Evolutionary conservation across 495 filamentous ascomycete species (phyloP), one percentile per base, ranked within the genome.

Genomic region (Acidomyces sp.): DNA sequence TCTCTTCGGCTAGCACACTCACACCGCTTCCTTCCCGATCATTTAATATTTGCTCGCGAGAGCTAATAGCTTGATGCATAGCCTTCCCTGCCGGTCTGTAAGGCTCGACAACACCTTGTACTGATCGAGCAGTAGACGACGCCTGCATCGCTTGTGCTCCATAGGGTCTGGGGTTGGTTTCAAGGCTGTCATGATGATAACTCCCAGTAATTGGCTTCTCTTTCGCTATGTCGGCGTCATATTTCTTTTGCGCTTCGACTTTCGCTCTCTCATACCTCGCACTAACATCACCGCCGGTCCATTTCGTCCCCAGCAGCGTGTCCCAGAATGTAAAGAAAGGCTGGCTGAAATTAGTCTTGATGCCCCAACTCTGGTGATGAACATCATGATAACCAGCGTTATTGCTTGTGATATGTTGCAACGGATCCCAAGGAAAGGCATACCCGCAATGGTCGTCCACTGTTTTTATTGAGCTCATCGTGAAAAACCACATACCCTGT

Each of bases 371-470:
- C 64, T 97, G 90, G 62, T 97, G 90, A 59, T 97, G 90, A 37
- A 97, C 83, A 57, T 97, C 90, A 59, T 97, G 90, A 61, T 93
- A 97, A 16, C 74, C 78, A 15, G 90, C 83, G 50, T 95, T 94
- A 66, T 97, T 94, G 54, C 80, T 78, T 25, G 83, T 92, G 22
- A 93, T 63, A 54, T 76, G 77, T 67, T 95, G 87, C 46, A 95
- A 67, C 15, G 90, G 90, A 59, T 97, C 88, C 75, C 79, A 96
- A 4, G 90, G 90, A 36, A 97, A 74, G n/a, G 71, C 67, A 53
- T 95, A 97, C 43, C 90, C 90, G 61, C 86, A 94, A 61, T 97
- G 90, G 56, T 97, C 90, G 56, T 94, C 87, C 18, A 97, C 86
- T 0, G 86, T 94, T 67, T 97, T 97, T 68, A 93, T 75, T 34